Percentiles rank a stretch among this genome's conserved stretches.
Evolutionary conservation across 805 yeast genomes (phyloP).

Genomic region (Pichia nakasei): DNA sequence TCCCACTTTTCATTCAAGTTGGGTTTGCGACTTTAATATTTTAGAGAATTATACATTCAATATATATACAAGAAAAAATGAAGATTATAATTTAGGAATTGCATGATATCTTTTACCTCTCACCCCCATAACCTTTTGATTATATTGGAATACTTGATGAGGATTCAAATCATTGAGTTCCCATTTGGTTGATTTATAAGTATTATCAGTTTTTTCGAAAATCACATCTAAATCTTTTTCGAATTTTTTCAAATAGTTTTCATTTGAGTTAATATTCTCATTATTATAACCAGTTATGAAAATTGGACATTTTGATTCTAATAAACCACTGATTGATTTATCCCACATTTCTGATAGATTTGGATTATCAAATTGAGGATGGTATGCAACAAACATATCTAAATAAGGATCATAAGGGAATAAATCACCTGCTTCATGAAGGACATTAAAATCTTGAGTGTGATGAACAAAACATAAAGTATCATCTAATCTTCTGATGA

Average conservation of each 20-base stretch:
- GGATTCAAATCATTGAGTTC: constrained; percentile 90
- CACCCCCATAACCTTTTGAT: constrained; percentile 81
- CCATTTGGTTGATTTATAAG: constrained; percentile 84
- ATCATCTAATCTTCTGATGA: constrained; percentile 64
- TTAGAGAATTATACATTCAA: neutral
- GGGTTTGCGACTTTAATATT: too few species aligned
- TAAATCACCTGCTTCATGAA: constrained; percentile 87
- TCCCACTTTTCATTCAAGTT: too few species aligned
- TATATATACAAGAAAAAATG: constrained; percentile 3
- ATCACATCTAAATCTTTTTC: constrained; percentile 73
- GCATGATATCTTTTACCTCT: constrained; percentile 98
- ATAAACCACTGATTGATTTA: constrained; percentile 72
- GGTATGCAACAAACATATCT: constrained; percentile 89
- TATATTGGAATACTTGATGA: constrained; percentile 87
- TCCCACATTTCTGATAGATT: constrained; percentile 77
- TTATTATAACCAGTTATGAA: constrained; percentile 87
- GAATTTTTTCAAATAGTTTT: constrained; percentile 62
- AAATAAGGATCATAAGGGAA: constrained; percentile 97
- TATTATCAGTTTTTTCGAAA: constrained; percentile 63
- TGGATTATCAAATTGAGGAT: constrained; percentile 85
- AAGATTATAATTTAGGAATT: constrained; percentile 26
- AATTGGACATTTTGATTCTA: constrained; percentile 89
- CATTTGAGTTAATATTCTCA: constrained; percentile 60
- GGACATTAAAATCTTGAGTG: constrained; percentile 84
- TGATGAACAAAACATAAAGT: constrained; percentile 70